Base-by-base conservation (phyloP, 257 asterid species). In the Forsythia suspensa region DNA sequence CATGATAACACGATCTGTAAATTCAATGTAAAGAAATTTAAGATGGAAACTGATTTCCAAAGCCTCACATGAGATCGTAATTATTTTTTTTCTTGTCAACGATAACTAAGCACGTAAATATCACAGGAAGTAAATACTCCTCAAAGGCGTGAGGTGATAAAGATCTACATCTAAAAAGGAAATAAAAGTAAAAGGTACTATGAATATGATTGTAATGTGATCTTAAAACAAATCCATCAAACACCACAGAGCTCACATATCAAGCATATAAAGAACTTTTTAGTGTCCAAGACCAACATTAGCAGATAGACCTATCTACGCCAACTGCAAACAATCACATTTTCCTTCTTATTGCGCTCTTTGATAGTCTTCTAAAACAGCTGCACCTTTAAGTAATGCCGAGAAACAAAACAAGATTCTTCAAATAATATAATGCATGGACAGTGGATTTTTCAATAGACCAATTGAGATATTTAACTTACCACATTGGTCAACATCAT, bases 401-500 rank as follows among this genome's bases (percentile, higher is more conserved):
- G 46, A 59, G 41, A 3, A 9, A 41, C 39, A 38, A 41, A 57
- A 46, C 29, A 61, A 55, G 63, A 61, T 24, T 63, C 77, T 63
- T 82, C 40, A 43, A 66, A 36, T 67, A 76, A 34, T 4, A 51
- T 39, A 44, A 8, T 46, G 15, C 66, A 20, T 34, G 67, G 21
- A 68, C 41, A 71, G 52, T 38, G 40, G 68, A 9, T 63, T 63
- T 6, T 70, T 80, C 42, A 68, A 5, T 36, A 57, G 39, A 70
- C 24, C 29, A 82, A 59, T 69, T 77, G 59, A 57, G 74, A 79
- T 42, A 68, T 41, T 79, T 76, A 78, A 87, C 97, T 92, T 84
- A 94, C 98, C 81, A 69, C 73, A 80, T 75, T 65, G 78, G 57
- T 82, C 87, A 9, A 65, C 55, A 70, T 80, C 81, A 44, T 80